Evolutionary conservation across 116 monocot genomes (phyloP), one percentile per base, ranked within the genome.

Genomic region (Trichopus zeylanicus): DNA sequence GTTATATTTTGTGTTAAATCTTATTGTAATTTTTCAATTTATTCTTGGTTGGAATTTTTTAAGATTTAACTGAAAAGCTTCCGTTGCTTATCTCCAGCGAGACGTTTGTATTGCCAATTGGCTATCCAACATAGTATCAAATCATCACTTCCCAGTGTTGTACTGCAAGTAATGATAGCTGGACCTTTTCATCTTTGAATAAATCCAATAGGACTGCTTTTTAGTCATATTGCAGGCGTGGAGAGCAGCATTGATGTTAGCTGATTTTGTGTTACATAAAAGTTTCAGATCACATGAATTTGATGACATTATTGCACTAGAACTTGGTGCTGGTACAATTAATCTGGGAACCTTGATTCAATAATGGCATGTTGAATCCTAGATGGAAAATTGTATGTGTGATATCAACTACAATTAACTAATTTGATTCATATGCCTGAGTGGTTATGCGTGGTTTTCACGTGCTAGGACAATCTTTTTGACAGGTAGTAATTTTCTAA

Each of bases 271-370:
- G 26, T 56, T 90, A 61, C 84, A 97, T 60, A 75, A 53, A 62
- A 75, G 70, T 69, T 63, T 70, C 20, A 87, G 75, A 29, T 87
- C 97, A 58, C 72, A 69, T 18, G 79, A 83, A 28, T 86, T 94
- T 24, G 29, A 84, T 70, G 72, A 59, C 34, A 26, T 87, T 12
- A 76, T 56, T 56, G 90, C 87, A 53, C 46, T 97, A 49, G 97
- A 97, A 65, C 81, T 97, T 70, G 97, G 97, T 70, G 71, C 87
- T 56, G 97, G 97, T 51, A 97, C 97, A 75, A 91, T 91, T 87
- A 32, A 65, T 16, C 9, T 23, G 35, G 37, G 29, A 35, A 19
- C 2, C 19, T 58, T 8, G 13, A 52, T 56, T 23, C 27, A 54
- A 26, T 26, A 6, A 16, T 29, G 20, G 54, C 15, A 29, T 6